Conservation (phyloP, 441 rosid genomes). For the Kokia cookei region DNA sequence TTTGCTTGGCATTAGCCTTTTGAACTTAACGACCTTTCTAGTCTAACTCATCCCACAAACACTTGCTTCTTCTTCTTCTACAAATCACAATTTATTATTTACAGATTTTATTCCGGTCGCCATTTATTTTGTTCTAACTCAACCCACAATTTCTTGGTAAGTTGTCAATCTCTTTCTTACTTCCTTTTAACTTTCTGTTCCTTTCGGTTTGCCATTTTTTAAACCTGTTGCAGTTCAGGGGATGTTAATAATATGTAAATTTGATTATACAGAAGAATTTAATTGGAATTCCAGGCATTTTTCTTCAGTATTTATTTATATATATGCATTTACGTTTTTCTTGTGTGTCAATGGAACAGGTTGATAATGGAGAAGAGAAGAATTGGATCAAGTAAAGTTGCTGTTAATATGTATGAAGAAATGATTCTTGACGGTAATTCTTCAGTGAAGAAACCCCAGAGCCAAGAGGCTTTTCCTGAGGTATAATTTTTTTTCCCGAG, state of each 20-base stretch:
- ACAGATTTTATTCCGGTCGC: neutral
- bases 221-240: neutral
- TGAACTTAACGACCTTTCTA: conserved; percentile 5
- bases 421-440: conserved; percentile 33
- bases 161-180: neutral
- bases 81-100: neutral
- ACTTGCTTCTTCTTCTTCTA: neutral
- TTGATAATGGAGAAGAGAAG: conserved; percentile 41
- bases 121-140: neutral
- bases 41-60: neutral
- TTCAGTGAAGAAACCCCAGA: conserved; percentile 25
- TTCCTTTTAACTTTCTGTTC: neutral
- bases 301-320: neutral
- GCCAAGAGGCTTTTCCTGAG: conserved; percentile 33
- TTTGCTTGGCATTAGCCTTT: neutral
- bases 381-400: conserved; percentile 56
- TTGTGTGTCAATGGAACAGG: conserved; percentile 14
- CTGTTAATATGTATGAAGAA: conserved; percentile 46
- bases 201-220: neutral
- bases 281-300: neutral
- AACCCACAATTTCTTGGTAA: neutral
- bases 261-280: neutral
- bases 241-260: neutral
- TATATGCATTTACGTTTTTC: neutral
- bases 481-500: conserved; percentile 27